Percentiles rank a stretch among this genome's conserved stretches.
These are phyloP conservation scores for Jamesozyma jinghongensis DNA, from an alignment of 805 yeast genomes.

Conservation along the genomic window DNA sequence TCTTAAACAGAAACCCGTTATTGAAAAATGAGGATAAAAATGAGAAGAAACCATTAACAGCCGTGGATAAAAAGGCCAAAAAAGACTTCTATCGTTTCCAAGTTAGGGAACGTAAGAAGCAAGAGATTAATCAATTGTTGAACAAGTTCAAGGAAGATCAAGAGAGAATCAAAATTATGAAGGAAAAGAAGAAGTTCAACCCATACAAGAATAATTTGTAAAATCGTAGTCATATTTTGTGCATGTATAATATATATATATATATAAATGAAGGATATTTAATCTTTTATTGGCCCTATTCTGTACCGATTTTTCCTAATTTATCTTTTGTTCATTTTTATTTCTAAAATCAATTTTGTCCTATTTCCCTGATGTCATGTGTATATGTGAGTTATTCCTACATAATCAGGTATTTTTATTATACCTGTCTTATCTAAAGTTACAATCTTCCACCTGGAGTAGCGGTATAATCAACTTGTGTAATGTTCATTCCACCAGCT, in stretches of 20 bases:
- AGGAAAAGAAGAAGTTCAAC: slow-evolving; percentile 70
- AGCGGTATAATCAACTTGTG: slow-evolving; percentile 8
- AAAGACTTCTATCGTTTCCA: slow-evolving; percentile 94
- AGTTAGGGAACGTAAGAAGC: slow-evolving; percentile 85
- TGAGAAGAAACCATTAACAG: slow-evolving; percentile 22
- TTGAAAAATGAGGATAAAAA: slow-evolving; percentile 23
- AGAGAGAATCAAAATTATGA: slow-evolving; percentile 69
- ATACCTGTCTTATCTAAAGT: background rate
- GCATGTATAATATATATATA: background rate
- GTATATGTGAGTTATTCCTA: too few species aligned
- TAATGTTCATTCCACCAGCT: slow-evolving; percentile 14
- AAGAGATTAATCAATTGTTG: slow-evolving; percentile 81
- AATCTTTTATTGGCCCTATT: background rate
- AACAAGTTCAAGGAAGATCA: slow-evolving; percentile 84
- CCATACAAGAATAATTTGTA: slow-evolving; percentile 49
- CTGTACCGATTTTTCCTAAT: too few species aligned
- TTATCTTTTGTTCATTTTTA: too few species aligned
- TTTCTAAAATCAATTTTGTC: too few species aligned
- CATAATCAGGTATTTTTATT: too few species aligned
- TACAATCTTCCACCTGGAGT: slow-evolving; percentile 27
- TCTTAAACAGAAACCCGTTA: slow-evolving; percentile 28
- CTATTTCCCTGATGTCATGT: too few species aligned
- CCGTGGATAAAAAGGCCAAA: slow-evolving; percentile 61
- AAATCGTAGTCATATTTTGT: background rate
- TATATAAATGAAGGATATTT: background rate